Conservation (phyloP, 306 rosid species). For the Rosa persica region DNA sequence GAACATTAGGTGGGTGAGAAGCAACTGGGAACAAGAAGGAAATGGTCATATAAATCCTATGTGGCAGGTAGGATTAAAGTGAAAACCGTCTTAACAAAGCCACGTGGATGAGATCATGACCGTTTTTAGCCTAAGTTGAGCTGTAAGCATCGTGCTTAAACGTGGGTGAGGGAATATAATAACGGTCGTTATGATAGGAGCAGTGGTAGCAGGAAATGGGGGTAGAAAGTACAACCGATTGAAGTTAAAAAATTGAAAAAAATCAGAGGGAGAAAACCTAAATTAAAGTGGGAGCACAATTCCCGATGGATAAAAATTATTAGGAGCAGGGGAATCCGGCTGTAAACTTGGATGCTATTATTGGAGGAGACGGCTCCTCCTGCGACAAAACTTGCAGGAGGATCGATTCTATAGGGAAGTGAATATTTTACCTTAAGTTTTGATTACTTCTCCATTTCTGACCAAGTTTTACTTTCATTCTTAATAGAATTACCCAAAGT, state of each 20-base stretch:
- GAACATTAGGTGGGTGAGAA: background rate
- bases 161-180: slow-evolving; percentile 73
- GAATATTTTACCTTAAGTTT: slow-evolving; percentile 24
- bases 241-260: slow-evolving; percentile 32
- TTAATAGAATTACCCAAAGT: background rate
- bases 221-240: slow-evolving; percentile 52
- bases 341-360: slow-evolving; percentile 61
- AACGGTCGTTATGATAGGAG: slow-evolving; percentile 38
- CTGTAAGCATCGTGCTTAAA: slow-evolving; percentile 90
- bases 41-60: slow-evolving; percentile 8
- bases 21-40: background rate
- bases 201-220: slow-evolving; percentile 12
- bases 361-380: slow-evolving; percentile 21
- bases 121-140: slow-evolving; percentile 50
- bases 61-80: slow-evolving; percentile 48
- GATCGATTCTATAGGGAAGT: slow-evolving; percentile 47
- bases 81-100: slow-evolving; percentile 25
- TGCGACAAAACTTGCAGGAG: slow-evolving; percentile 57
- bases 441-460: background rate
- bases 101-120: slow-evolving; percentile 59
- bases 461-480: background rate
- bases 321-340: slow-evolving; percentile 74
- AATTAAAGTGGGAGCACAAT: slow-evolving; percentile 37
- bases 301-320: slow-evolving; percentile 52
- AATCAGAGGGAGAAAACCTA: slow-evolving; percentile 26